phyloP scores from a whole-genome alignment of 345 rosid species.

The Hirschfeldia incana region DNA sequence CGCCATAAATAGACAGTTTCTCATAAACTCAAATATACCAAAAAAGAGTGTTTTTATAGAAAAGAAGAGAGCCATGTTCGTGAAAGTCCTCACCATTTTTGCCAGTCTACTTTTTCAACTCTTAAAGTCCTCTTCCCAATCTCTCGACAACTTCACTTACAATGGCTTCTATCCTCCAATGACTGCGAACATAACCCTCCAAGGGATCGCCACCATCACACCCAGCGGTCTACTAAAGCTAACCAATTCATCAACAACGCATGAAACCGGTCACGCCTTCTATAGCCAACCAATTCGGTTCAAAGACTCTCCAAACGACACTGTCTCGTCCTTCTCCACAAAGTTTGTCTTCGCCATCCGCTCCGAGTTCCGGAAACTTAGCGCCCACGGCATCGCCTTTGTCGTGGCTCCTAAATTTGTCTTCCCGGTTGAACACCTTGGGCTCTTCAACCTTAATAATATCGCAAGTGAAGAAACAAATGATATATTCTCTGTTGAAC shows the following conservation, averaged over 20 bases:
- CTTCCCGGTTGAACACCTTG: slow-evolving; percentile 36
- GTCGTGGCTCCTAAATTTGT: slow-evolving; percentile 42
- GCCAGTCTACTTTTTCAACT: not conserved
- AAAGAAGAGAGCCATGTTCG: not conserved
- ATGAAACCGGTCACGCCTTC: slow-evolving; percentile 63
- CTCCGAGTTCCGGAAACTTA: not conserved
- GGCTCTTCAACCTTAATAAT: slow-evolving; percentile 44
- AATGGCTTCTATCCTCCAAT: slow-evolving; percentile 5
- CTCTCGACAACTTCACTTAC: slow-evolving; percentile 17
- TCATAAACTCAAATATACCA: too few species aligned
- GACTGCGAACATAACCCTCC: slow-evolving; percentile 37
- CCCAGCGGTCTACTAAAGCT: slow-evolving; percentile 33
- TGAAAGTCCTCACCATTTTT: slow-evolving; percentile 12
- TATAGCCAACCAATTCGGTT: slow-evolving; percentile 51
- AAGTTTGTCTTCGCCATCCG: slow-evolving; percentile 45
- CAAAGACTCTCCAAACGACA: slow-evolving; percentile 46
- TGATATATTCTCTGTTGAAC: not conserved
- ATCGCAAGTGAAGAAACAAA: slow-evolving; percentile 20
- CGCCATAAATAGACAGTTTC: too few species aligned
- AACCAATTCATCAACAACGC: slow-evolving; percentile 29
- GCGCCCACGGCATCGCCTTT: slow-evolving; percentile 50
- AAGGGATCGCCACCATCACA: slow-evolving; percentile 44
- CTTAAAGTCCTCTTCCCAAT: slow-evolving; percentile 15
- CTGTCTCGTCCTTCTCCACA: slow-evolving; percentile 28
- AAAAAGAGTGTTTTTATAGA: too few species aligned